A percentile compares a stretch with the other conserved stretches of the same genome.
Evolutionary conservation across 2,329 filamentous ascomycete genomes (phyloP).

Genomic region (Exserohilum turcica): DNA sequence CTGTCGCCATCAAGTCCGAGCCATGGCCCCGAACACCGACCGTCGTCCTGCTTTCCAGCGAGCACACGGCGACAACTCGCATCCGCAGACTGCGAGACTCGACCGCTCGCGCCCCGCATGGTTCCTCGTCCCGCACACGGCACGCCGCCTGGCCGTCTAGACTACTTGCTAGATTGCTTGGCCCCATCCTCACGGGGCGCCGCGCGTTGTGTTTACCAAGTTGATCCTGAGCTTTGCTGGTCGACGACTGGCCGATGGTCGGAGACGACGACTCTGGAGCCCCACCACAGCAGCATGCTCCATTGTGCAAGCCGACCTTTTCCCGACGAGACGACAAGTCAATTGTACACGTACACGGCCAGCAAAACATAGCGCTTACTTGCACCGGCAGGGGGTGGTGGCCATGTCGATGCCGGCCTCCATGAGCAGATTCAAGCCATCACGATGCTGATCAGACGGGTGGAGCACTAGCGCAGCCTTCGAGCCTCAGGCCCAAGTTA

Average conservation of each 20-base stretch:
- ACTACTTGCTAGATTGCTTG: too few relatives aligned
- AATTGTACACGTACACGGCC: too few relatives aligned
- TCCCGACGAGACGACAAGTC: too few relatives aligned
- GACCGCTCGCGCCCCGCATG: conserved; percentile 30
- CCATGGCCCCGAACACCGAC: conserved; percentile 12
- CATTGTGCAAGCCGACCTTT: too few relatives aligned
- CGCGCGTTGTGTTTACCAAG: too few relatives aligned
- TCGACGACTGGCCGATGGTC: too few relatives aligned
- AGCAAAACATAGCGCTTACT: not conserved
- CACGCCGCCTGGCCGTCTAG: too few relatives aligned
- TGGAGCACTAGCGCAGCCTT: conserved; percentile 14
- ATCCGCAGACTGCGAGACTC: conserved; percentile 36
- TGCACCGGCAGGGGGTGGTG: not conserved
- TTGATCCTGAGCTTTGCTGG: too few relatives aligned
- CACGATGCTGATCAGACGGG: conserved; percentile 25
- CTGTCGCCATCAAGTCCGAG: conserved; percentile 15
- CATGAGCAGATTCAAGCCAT: too few relatives aligned
- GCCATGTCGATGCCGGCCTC: not conserved
- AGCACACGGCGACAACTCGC: conserved; percentile 37
- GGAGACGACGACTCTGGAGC: too few relatives aligned
- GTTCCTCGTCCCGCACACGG: conserved; percentile 12
- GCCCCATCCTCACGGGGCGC: too few relatives aligned
- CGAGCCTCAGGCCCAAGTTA: conserved; percentile 22
- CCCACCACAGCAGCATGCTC: too few relatives aligned
- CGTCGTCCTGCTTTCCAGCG: conserved; percentile 21